Percentiles rank a stretch among this genome's conserved stretches.
These are phyloP conservation scores for Crithidia mellificae DNA, from an alignment of 208 protist genomes.

Conservation along the genomic window DNA sequence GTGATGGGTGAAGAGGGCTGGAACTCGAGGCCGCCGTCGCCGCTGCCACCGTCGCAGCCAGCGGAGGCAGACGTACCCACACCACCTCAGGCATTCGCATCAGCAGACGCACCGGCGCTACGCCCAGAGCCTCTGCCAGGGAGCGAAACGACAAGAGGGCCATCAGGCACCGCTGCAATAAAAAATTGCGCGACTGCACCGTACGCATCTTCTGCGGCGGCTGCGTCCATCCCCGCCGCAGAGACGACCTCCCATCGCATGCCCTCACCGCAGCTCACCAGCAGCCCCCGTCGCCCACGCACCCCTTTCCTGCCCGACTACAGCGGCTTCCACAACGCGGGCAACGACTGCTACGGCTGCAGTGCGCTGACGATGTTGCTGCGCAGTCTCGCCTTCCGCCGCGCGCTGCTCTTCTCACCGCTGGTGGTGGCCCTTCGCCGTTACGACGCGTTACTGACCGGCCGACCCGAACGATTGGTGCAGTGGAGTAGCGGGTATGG, in stretches of 20 bases:
- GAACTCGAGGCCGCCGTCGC: background rate
- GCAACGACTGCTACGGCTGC: constrained; percentile 87
- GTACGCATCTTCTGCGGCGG: no score
- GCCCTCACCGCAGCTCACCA: background rate
- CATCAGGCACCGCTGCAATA: no score
- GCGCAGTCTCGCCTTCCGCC: constrained; percentile 56
- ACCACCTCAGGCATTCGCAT: background rate
- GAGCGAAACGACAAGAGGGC: no score
- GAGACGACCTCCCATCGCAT: no score
- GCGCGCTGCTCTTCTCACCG: constrained; percentile 37
- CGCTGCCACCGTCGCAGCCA: constrained; percentile 10
- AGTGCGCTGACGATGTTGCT: constrained; percentile 78
- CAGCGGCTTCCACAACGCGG: constrained; percentile 77
- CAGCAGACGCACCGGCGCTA: background rate
- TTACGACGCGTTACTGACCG: constrained; percentile 16
- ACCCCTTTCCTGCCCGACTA: constrained; percentile 33
- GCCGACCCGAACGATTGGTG: constrained; percentile 21
- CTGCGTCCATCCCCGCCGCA: no score
- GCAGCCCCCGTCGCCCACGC: background rate
- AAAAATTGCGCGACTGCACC: no score
- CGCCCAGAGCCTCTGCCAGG: no score
- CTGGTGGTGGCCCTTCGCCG: constrained; percentile 23
- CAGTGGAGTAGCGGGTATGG: constrained; percentile 22
- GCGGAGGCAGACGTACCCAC: background rate
- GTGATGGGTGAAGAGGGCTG: background rate